Evolutionary conservation across 805 yeast genomes (phyloP).

Genomic region (Debaryomyces prosopidis): DNA sequence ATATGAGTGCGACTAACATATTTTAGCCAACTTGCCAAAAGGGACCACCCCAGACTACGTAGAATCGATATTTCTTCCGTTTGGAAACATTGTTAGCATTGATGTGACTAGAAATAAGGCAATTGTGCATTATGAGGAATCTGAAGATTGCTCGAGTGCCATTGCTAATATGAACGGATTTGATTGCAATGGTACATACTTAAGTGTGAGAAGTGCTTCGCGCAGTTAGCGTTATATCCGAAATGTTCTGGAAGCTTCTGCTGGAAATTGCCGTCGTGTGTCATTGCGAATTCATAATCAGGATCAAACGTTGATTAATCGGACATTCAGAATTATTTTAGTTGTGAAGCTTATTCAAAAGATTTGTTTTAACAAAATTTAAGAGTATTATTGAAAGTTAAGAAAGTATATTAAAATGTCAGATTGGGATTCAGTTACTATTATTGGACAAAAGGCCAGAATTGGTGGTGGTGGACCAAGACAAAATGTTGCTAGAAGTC

Average conservation of each 20-base stretch:
- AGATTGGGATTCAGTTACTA: constrained; percentile 92
- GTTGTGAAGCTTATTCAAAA: too few species aligned
- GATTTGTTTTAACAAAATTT: neutral
- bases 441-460: constrained; percentile 87
- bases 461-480: constrained; percentile 88
- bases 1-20: constrained; percentile 2
- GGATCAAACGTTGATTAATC: constrained; percentile 1
- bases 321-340: neutral
- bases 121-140: constrained; percentile 10
- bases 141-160: constrained; percentile 10
- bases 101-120: constrained; percentile 3
- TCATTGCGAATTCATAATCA: neutral
- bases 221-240: too few species aligned
- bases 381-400: neutral
- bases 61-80: constrained; percentile 10
- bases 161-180: constrained; percentile 13
- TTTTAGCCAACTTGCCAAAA: constrained; percentile 10
- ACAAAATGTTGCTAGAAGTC: constrained; percentile 76
- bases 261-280: constrained; percentile 5
- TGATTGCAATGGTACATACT: constrained; percentile 3
- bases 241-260: constrained; percentile 6
- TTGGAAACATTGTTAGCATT: constrained; percentile 8
- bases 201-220: constrained; percentile 1
- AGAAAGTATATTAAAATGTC: constrained; percentile 30
- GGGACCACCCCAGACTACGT: constrained; percentile 4